These are phyloP conservation scores for Gracilaria gracilis DNA, from an alignment of 23 red algal genomes.

Conservation along the genomic window DNA sequence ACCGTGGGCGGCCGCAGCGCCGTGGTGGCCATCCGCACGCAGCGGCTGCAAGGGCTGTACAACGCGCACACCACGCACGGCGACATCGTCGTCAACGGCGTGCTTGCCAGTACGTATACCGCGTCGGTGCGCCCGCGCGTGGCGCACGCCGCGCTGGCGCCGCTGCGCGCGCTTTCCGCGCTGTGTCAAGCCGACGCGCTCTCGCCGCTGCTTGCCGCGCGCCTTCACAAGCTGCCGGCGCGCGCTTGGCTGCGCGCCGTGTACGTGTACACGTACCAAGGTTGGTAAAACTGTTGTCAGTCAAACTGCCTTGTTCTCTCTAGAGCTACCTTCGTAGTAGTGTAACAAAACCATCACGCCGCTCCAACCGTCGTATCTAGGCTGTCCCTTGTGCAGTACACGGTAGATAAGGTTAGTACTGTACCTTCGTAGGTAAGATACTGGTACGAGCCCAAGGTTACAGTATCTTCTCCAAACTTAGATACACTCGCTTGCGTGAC, in stretches of 20 bases:
- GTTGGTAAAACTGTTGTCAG: too few species aligned
- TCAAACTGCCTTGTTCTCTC: too few species aligned
- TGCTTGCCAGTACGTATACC: constrained; percentile 57
- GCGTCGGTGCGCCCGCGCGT: constrained; percentile 6
- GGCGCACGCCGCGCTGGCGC: constrained; percentile 54
- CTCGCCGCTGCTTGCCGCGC: neutral
- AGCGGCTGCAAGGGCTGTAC: constrained; percentile 55
- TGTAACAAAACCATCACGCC: too few species aligned
- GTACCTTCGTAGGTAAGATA: too few species aligned
- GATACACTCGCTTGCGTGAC: too few species aligned
- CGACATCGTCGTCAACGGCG: constrained; percentile 70
- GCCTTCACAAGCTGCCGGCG: neutral
- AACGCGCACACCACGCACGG: constrained; percentile 82
- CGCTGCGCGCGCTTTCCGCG: constrained; percentile 20
- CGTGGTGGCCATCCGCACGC: neutral
- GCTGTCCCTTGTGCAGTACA: too few species aligned
- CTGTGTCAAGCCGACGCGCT: neutral
- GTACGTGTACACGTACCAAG: too few species aligned
- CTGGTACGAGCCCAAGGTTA: too few species aligned
- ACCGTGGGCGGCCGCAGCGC: neutral
- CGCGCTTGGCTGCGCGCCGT: constrained; percentile 20
- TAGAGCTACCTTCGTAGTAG: too few species aligned
- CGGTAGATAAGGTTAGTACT: too few species aligned
- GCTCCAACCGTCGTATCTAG: too few species aligned
- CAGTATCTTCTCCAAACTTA: too few species aligned